Percentiles rank a stretch among this genome's conserved stretches.
Evolutionary conservation across 2,329 filamentous ascomycete genomes (phyloP).

Genomic region (Aspergillus neoniger): DNA sequence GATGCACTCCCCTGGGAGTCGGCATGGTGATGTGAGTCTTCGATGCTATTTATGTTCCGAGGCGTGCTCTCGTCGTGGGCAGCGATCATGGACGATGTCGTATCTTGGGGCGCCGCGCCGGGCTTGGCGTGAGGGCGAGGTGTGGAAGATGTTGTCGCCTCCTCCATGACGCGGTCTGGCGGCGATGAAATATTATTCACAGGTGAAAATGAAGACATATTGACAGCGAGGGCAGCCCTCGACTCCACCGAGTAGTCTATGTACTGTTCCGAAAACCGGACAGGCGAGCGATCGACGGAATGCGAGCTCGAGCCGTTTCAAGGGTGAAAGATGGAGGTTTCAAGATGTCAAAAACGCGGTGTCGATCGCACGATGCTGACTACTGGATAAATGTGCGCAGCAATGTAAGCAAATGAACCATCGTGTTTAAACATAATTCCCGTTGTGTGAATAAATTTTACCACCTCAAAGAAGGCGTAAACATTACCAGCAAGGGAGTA

Average conservation of each 20-base stretch:
- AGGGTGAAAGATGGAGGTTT: slow-evolving; percentile 16
- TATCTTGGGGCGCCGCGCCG: slow-evolving; percentile 40
- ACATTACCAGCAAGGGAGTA: neutral
- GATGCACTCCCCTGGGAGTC: slow-evolving; percentile 47
- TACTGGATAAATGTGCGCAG: slow-evolving; percentile 23
- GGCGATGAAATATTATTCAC: slow-evolving; percentile 59
- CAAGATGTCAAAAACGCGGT: slow-evolving; percentile 16
- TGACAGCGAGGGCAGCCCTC: slow-evolving; percentile 33
- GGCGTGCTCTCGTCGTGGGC: slow-evolving; percentile 43
- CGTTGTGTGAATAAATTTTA: neutral
- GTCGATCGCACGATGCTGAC: slow-evolving; percentile 21
- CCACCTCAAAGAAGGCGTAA: neutral
- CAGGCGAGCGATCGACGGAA: slow-evolving; percentile 20
- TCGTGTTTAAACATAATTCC: slow-evolving; percentile 4
- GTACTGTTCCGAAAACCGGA: slow-evolving; percentile 22
- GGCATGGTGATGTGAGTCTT: slow-evolving; percentile 45
- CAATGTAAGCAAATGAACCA: slow-evolving; percentile 24
- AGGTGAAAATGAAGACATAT: slow-evolving; percentile 62
- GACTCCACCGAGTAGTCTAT: slow-evolving; percentile 28
- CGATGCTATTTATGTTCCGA: slow-evolving; percentile 42
- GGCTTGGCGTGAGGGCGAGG: slow-evolving; percentile 49
- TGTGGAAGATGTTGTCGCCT: slow-evolving; percentile 60
- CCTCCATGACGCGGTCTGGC: slow-evolving; percentile 48
- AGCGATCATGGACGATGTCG: slow-evolving; percentile 22
- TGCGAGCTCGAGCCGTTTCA: slow-evolving; percentile 21